Conservation (phyloP, 495 filamentous ascomycete species). For the Lentithecium fluviatile region DNA sequence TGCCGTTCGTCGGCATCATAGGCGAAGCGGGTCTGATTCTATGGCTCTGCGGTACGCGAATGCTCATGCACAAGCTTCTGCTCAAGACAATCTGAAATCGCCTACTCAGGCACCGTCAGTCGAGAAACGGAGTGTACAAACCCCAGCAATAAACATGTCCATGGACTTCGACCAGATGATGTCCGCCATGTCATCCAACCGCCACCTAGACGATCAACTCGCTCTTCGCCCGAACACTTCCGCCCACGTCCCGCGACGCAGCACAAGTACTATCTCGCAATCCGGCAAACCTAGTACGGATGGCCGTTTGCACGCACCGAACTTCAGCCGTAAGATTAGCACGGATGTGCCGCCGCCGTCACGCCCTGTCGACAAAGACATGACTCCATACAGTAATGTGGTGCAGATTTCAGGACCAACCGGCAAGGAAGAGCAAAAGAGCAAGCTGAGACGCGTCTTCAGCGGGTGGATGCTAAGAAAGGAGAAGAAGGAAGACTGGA, state of each 20-base stretch:
- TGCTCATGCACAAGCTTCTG: not conserved
- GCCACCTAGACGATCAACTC: constrained; percentile 17
- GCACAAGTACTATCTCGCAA: constrained; percentile 3
- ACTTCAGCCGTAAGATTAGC: constrained; percentile 37
- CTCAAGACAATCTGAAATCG: constrained; percentile 1
- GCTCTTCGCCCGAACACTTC: constrained; percentile 1
- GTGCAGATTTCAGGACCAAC: constrained; percentile 11
- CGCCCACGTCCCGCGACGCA: not conserved
- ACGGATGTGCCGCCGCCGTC: constrained; percentile 17
- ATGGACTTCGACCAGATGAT: constrained; percentile 32
- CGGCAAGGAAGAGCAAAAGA: constrained; percentile 7
- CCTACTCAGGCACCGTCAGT: not conserved
- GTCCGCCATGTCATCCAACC: constrained; percentile 16
- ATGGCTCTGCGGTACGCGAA: constrained; percentile 23
- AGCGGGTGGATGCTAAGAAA: constrained; percentile 37
- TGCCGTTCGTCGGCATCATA: constrained; percentile 27
- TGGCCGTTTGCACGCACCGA: constrained; percentile 8
- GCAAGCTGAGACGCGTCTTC: constrained; percentile 29
- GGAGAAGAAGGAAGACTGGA: constrained; percentile 37
- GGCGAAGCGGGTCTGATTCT: constrained; percentile 34
- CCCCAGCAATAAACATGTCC: not conserved
- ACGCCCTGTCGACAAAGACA: not conserved
- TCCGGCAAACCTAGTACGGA: constrained; percentile 22
- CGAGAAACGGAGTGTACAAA: not conserved
- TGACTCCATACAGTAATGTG: constrained; percentile 3